Evolutionary conservation across 805 yeast species (phyloP).

Genomic region (Candida arabinofermentans): DNA sequence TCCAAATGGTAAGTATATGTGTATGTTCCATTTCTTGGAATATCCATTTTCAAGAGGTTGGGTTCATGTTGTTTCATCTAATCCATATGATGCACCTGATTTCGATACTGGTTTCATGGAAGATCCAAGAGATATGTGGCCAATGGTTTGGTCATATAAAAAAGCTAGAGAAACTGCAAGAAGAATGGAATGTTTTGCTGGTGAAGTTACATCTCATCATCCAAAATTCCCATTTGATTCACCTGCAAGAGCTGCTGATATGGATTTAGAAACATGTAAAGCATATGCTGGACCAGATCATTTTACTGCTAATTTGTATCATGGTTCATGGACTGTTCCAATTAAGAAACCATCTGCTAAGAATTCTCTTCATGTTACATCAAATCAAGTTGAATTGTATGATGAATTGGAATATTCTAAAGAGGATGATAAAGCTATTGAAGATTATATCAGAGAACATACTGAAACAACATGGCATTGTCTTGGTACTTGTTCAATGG

Average conservation of each 20-base stretch:
- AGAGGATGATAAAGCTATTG: conserved; percentile 27
- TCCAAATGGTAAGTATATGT: conserved; percentile 26
- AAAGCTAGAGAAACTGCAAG: conserved; percentile 29
- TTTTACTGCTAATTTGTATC: conserved; percentile 24
- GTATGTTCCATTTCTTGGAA: conserved; percentile 29
- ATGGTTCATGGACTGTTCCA: conserved; percentile 29
- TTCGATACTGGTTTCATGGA: conserved; percentile 28
- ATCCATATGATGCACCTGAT: conserved; percentile 27
- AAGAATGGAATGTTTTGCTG: conserved; percentile 27
- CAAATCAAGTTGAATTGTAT: conserved; percentile 21
- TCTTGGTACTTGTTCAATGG: conserved; percentile 27
- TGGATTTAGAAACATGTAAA: conserved; percentile 23
- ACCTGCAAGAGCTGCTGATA: conserved; percentile 25
- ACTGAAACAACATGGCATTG: conserved; percentile 30
- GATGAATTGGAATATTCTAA: conserved; percentile 21
- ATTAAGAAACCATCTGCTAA: conserved; percentile 19
- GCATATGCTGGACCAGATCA: conserved; percentile 25
- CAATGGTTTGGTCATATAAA: conserved; percentile 29
- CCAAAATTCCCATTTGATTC: conserved; percentile 23
- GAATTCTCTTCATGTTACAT: conserved; percentile 19
- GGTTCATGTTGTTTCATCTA: conserved; percentile 17
- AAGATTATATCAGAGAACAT: conserved; percentile 26
- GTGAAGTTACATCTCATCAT: conserved; percentile 27
- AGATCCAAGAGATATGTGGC: conserved; percentile 28
- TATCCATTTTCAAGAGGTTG: conserved; percentile 30